phyloP scores from a whole-genome alignment of 169 alveolate species.

The Eimeria zaria region DNA sequence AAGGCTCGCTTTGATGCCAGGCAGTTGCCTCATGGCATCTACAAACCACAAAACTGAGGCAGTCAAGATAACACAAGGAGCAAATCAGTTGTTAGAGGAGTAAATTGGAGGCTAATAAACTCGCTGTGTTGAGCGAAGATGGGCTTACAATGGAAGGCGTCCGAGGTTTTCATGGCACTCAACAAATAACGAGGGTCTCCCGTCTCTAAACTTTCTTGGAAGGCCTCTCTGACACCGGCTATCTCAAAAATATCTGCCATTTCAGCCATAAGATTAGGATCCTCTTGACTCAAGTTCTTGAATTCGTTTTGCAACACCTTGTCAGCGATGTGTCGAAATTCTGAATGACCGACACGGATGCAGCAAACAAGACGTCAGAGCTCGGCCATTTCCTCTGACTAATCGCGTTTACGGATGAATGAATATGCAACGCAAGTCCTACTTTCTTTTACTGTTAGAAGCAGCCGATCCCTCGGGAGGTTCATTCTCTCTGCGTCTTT shows the following conservation, averaged over 20 bases:
- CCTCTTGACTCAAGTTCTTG: constrained; percentile 4
- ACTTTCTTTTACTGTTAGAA: constrained; percentile 35
- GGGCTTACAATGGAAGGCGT: not conserved
- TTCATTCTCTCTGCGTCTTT: constrained; percentile 22
- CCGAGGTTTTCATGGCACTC: constrained; percentile 59
- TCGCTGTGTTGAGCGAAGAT: no score
- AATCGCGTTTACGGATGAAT: not conserved
- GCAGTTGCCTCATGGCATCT: constrained; percentile 53
- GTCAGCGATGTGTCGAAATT: not conserved
- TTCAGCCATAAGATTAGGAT: not conserved
- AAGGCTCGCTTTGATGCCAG: constrained; percentile 43
- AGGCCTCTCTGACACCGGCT: constrained; percentile 32
- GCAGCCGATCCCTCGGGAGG: constrained; percentile 10
- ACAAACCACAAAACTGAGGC: constrained; percentile 30
- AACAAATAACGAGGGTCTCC: constrained; percentile 40
- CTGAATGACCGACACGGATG: not conserved
- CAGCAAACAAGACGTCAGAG: not conserved
- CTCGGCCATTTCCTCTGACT: not conserved
- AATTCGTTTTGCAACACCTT: constrained; percentile 10
- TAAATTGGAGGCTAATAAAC: no score
- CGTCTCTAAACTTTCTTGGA: not conserved
- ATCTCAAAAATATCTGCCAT: constrained; percentile 21
- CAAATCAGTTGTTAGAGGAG: not conserved
- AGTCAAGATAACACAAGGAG: not conserved
- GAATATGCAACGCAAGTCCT: not conserved